A percentile compares a stretch with the other conserved stretches of the same genome.
Evolutionary conservation across 352 stramenopile genomes (phyloP).

Genomic region (Phytophthora europaea): DNA sequence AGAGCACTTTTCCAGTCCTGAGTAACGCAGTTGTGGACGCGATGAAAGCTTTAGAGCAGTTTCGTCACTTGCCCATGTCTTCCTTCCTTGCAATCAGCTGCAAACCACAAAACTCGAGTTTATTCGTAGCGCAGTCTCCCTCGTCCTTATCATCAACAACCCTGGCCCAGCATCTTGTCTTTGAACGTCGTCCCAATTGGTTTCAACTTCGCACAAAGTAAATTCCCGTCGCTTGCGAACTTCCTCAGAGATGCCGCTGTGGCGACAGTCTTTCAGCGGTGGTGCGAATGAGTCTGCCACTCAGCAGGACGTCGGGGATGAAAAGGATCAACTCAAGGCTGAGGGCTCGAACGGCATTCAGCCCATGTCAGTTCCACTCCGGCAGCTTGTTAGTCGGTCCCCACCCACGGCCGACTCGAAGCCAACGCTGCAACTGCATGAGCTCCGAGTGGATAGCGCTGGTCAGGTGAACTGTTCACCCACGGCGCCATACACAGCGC

Average conservation of each 20-base stretch:
- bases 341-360: background rate
- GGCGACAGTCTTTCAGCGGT: background rate
- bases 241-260: background rate
- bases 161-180: background rate
- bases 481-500: constrained; percentile 6
- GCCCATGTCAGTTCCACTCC: background rate
- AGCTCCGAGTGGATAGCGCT: constrained; percentile 21
- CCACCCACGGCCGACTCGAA: background rate
- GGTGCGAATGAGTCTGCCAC: background rate
- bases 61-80: background rate
- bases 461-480: constrained; percentile 11
- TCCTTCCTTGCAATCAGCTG: background rate
- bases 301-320: background rate
- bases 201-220: background rate
- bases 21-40: background rate
- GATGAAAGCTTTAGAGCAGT: background rate
- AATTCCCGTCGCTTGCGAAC: background rate
- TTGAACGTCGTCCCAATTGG: background rate
- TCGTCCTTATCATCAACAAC: background rate
- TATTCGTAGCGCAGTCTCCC: background rate
- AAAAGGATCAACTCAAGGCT: background rate
- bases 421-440: constrained; percentile 17
- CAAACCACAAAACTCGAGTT: background rate
- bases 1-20: background rate
- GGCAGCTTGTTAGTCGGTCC: constrained; percentile 3